These are phyloP conservation scores for Leishmania aethiopica DNA, from an alignment of 208 protist genomes.

Conservation along the genomic window DNA sequence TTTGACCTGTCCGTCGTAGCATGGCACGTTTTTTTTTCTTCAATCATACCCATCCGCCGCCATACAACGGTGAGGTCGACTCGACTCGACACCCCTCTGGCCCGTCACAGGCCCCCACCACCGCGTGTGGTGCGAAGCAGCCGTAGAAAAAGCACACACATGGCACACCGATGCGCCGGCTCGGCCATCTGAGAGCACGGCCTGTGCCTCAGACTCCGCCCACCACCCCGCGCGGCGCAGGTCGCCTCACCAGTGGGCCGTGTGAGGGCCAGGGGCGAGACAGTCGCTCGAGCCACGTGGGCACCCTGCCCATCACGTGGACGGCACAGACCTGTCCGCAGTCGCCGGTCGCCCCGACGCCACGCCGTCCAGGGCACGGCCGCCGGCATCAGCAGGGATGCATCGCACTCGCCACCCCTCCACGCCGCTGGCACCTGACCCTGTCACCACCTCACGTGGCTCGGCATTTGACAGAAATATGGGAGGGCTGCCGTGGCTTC, in stretches of 20 bases:
- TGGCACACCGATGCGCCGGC: not conserved
- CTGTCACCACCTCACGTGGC: not conserved
- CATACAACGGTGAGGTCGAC: not conserved
- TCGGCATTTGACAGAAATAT: not conserved
- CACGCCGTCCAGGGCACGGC: not conserved
- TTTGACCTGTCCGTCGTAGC: too few relatives aligned
- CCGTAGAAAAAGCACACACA: not conserved
- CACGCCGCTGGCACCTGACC: not conserved
- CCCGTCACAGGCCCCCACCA: not conserved
- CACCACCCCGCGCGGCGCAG: not conserved
- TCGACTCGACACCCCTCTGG: not conserved
- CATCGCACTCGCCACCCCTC: not conserved
- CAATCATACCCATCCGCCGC: not conserved
- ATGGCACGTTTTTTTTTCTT: not conserved
- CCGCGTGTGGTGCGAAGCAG: not conserved
- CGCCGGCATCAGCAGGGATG: not conserved
- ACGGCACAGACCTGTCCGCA: not conserved
- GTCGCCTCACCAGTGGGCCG: not conserved
- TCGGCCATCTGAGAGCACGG: not conserved
- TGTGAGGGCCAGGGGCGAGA: too few relatives aligned
- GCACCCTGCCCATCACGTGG: not conserved
- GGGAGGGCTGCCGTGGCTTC: not conserved
- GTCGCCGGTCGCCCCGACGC: not conserved
- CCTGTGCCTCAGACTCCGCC: not conserved
- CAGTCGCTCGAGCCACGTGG: not conserved